Base-by-base conservation (phyloP, 2,329 filamentous ascomycete species). In the Fusarium burgessii region DNA sequence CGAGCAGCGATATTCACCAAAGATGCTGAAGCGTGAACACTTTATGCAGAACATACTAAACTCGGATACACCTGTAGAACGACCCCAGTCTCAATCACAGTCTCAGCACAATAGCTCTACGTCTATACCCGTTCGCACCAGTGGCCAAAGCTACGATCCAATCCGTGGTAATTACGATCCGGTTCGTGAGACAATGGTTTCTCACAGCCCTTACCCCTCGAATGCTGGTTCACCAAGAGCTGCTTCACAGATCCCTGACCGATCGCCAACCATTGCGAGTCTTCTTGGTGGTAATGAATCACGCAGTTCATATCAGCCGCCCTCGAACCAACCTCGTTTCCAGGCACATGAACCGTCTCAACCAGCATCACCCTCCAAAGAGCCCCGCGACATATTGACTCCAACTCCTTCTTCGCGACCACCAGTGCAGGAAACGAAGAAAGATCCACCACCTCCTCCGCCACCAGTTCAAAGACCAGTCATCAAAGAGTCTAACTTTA, bases 221-320 rank as follows among this genome's bases (percentile, higher is more conserved):
- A 78, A 86, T 59, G 84, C 79, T 27, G 79, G 83, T 35, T 89
- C 88, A 11, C 88, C 88, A n/a, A 84, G 86, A 49, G 79, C 75
- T 18, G 76, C 80, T 14, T 71, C 77, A n/a, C 80, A 80, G 49
- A 74, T 78, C 49, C 74, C 78, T 14, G 79, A 77, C 57, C 80
- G 76, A 41, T 98, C 95, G 7, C 95, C 95, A 2, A 95, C 95
- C 5, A 97, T 98, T 73, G 92, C 94, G 9, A 97, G 93, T 81
- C 87, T 98, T 62, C 93, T 98, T 54, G 94, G 62, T 20, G 66
- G 65, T 17, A 67, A 46, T 50, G 77, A 78, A 29, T 67, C 79
- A 6, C 78, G 76, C 36, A 70, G 18, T 70, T 74, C 56, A 62
- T 73, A 51, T 55, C 78, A 79, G 38, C 70, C 76, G 20, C 58